phyloP scores from a whole-genome alignment of 768 basidiomycete species.

The Xerocomus potaroensis region DNA sequence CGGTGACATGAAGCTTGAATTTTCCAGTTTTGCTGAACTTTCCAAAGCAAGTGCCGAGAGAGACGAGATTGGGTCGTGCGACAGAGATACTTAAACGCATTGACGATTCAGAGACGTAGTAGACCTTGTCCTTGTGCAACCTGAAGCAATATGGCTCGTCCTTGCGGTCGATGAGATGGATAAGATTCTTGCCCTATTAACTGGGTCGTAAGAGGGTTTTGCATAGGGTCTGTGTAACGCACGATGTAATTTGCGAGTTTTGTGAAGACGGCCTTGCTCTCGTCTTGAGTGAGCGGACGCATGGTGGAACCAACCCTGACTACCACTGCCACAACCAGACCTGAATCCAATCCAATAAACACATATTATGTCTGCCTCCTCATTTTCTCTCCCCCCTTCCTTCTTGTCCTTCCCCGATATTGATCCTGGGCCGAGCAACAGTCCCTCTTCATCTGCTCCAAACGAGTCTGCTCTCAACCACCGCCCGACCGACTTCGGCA shows the following conservation, averaged over 20 bases:
- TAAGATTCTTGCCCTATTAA: constrained; percentile 86
- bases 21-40: constrained; percentile 97
- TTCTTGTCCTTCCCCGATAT: constrained; percentile 69
- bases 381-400: constrained; percentile 60
- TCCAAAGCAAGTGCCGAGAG: constrained; percentile 93
- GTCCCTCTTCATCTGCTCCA: constrained; percentile 11
- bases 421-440: constrained; percentile 41
- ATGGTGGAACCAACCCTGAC: constrained; percentile 38
- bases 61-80: constrained; percentile 87
- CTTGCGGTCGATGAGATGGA: constrained; percentile 90
- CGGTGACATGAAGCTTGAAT: constrained; percentile 95
- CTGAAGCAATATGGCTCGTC: constrained; percentile 97
- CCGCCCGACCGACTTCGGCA: constrained; percentile 10
- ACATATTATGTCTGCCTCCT: constrained; percentile 52
- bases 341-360: constrained; percentile 2
- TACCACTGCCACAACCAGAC: constrained; percentile 5
- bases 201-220: neutral
- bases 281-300: constrained; percentile 96
- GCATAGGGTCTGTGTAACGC: constrained; percentile 23
- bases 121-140: constrained; percentile 90
- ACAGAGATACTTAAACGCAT: constrained; percentile 92
- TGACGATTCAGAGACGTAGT: constrained; percentile 92
- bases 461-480: constrained; percentile 13
- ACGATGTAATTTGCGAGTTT: constrained; percentile 98
- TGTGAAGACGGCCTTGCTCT: constrained; percentile 92